These are phyloP conservation scores for Colletotrichum kahawae DNA, from an alignment of 2,329 filamentous ascomycete species.

Conservation along the genomic window DNA sequence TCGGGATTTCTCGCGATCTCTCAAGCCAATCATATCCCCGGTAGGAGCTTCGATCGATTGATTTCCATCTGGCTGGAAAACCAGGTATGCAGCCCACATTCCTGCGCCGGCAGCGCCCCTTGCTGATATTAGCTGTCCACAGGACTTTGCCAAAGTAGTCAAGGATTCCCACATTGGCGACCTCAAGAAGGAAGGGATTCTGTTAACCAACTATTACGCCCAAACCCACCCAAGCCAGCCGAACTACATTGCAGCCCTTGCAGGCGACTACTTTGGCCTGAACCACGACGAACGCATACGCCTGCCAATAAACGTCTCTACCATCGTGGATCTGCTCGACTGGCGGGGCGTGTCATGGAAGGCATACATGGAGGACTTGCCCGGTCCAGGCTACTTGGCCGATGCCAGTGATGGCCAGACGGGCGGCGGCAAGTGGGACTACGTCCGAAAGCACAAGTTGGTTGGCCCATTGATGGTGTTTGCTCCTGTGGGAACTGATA, in stretches of 20 bases:
- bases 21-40: constrained; percentile 28
- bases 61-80: constrained; percentile 52
- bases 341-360: constrained; percentile 34
- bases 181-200: constrained; percentile 47
- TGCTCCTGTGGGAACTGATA: constrained; percentile 5
- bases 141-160: constrained; percentile 50
- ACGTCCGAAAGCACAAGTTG: constrained; percentile 26
- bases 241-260: constrained; percentile 52
- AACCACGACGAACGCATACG: constrained; percentile 49
- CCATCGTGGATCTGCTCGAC: constrained; percentile 39
- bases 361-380: constrained; percentile 38
- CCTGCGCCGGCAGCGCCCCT: not conserved
- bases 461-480: not conserved
- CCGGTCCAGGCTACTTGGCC: constrained; percentile 46
- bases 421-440: constrained; percentile 32
- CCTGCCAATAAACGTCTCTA: constrained; percentile 46
- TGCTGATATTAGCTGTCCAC: constrained; percentile 7
- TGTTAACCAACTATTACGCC: constrained; percentile 49
- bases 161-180: constrained; percentile 42
- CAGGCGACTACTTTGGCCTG: constrained; percentile 53
- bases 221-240: constrained; percentile 52
- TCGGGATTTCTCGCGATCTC: constrained; percentile 1
- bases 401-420: constrained; percentile 39
- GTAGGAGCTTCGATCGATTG: constrained; percentile 45
- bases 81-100: constrained; percentile 33